These are phyloP conservation scores for Tylopilus vinaceipallidus DNA, from an alignment of 768 basidiomycete genomes.

Conservation along the genomic window DNA sequence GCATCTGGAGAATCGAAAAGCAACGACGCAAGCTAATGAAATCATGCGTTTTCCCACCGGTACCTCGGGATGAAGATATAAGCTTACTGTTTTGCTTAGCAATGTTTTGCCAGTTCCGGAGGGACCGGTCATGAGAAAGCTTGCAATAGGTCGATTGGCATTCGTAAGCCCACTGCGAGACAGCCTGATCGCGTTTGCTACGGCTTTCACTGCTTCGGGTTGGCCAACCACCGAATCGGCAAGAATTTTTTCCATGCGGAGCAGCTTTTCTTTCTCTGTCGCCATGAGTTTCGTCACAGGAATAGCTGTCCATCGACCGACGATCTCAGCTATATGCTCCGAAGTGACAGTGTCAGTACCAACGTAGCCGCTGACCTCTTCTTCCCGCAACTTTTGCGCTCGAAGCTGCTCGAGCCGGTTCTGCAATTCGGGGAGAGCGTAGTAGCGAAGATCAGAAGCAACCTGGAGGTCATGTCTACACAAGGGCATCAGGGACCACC, in stretches of 20 bases:
- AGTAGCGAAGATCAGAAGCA: slow-evolving; percentile 87
- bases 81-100: slow-evolving; percentile 80
- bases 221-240: slow-evolving; percentile 83
- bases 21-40: slow-evolving; percentile 71
- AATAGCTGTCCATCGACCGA: slow-evolving; percentile 90
- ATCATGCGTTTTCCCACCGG: neutral
- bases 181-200: slow-evolving; percentile 90
- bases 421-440: slow-evolving; percentile 87
- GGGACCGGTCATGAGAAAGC: slow-evolving; percentile 90
- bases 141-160: slow-evolving; percentile 83
- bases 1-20: slow-evolving; percentile 91
- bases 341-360: slow-evolving; percentile 74
- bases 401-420: slow-evolving; percentile 67
- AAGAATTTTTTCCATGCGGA: slow-evolving; percentile 84
- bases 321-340: slow-evolving; percentile 92
- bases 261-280: slow-evolving; percentile 87
- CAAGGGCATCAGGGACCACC: neutral
- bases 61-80: neutral
- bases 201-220: slow-evolving; percentile 85
- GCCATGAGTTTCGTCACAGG: slow-evolving; percentile 85
- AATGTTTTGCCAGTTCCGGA: slow-evolving; percentile 91
- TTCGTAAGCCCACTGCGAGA: slow-evolving; percentile 94
- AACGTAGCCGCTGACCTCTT: slow-evolving; percentile 50
- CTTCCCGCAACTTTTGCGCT: slow-evolving; percentile 73
- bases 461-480: slow-evolving; percentile 65